Conservation (phyloP, 179 eudicot genomes). For the Gypsophila paniculata region DNA sequence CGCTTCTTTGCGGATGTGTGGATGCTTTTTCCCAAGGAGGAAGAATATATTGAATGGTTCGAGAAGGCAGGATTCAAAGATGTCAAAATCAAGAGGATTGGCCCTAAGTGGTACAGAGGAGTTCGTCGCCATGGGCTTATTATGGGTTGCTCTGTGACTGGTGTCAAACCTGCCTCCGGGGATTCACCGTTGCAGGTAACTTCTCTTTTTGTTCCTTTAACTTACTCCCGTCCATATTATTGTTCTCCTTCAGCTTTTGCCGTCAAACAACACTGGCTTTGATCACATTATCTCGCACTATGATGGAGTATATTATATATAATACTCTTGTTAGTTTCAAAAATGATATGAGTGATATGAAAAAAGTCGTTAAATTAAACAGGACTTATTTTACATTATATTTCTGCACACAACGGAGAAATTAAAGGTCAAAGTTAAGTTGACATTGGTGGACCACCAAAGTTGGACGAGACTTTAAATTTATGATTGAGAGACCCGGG, state of each 20-base stretch:
- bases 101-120: constrained; percentile 89
- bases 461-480: too few species aligned
- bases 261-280: background rate
- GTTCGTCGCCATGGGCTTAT: constrained; percentile 88
- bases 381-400: too few species aligned
- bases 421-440: too few species aligned
- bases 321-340: too few species aligned
- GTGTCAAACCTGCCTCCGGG: constrained; percentile 70
- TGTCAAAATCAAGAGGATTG: constrained; percentile 75
- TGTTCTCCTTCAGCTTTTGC: background rate
- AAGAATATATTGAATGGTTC: constrained; percentile 89
- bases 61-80: constrained; percentile 73
- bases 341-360: too few species aligned
- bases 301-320: too few species aligned
- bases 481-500: too few species aligned
- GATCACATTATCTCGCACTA: background rate
- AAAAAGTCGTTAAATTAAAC: too few species aligned
- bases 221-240: background rate
- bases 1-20: constrained; percentile 84
- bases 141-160: constrained; percentile 90
- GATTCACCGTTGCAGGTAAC: constrained; percentile 87
- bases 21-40: constrained; percentile 93
- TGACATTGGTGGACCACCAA: too few species aligned
- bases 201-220: background rate
- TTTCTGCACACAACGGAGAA: too few species aligned